These are phyloP conservation scores for Beauveria caledonica DNA, from an alignment of 2,329 filamentous ascomycete genomes.

Conservation along the genomic window DNA sequence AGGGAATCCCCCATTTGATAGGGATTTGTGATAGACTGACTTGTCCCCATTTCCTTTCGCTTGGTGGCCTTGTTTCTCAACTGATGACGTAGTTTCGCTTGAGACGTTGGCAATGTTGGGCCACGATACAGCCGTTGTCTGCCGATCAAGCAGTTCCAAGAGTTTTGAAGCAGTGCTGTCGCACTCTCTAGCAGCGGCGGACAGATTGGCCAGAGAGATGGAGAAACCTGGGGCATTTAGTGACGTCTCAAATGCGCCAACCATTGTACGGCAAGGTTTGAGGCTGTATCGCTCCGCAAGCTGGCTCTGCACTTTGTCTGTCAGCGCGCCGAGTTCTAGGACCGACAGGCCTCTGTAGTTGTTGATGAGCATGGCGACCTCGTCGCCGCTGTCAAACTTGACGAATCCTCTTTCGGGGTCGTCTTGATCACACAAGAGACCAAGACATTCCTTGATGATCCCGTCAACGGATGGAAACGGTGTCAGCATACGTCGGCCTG, in stretches of 20 bases:
- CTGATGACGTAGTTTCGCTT: no score
- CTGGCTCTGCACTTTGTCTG: constrained; percentile 45
- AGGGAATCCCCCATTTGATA: constrained; percentile 39
- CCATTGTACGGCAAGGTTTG: constrained; percentile 44
- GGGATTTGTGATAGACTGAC: not conserved
- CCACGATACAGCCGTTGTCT: not conserved
- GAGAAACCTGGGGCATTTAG: constrained; percentile 65
- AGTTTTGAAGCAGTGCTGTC: constrained; percentile 32
- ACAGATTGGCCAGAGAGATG: constrained; percentile 55
- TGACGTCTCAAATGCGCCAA: constrained; percentile 61
- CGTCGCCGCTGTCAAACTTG: constrained; percentile 36
- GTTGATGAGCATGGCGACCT: constrained; percentile 46
- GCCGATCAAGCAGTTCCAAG: not conserved
- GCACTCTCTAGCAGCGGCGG: constrained; percentile 35
- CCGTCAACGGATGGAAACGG: constrained; percentile 40
- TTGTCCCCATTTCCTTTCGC: not conserved
- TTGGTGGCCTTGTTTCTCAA: no score
- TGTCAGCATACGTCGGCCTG: constrained; percentile 49
- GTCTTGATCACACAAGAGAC: constrained; percentile 48
- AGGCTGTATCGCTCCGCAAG: constrained; percentile 38
- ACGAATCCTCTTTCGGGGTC: constrained; percentile 43
- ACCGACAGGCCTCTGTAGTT: constrained; percentile 52
- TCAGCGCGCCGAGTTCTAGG: constrained; percentile 46
- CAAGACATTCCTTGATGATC: constrained; percentile 49
- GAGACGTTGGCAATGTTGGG: not conserved